These are phyloP conservation scores for Aristolochia fimbriata DNA, from an alignment of 164 flowering plant species.

Conservation along the genomic window DNA sequence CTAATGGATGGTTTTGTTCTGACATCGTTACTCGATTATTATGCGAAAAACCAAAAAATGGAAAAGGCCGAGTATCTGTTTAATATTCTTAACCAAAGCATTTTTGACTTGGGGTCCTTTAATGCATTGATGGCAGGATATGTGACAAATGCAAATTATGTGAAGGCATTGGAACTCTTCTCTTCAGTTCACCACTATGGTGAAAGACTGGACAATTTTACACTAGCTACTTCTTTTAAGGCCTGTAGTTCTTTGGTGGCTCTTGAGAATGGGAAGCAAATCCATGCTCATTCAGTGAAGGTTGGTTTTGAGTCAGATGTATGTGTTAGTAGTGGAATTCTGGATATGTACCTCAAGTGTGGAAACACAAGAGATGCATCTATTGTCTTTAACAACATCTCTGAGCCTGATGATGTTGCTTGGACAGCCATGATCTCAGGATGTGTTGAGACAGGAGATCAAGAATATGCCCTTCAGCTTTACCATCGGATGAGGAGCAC, in stretches of 20 bases:
- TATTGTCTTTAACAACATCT: constrained; percentile 23
- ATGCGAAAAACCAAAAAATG: constrained; percentile 34
- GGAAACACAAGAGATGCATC: constrained; percentile 31
- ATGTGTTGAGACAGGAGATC: constrained; percentile 44
- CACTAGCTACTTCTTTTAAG: constrained; percentile 36
- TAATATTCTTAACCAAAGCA: constrained; percentile 4
- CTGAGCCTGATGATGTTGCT: constrained; percentile 38
- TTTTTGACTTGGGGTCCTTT: constrained; percentile 35
- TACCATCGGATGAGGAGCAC: constrained; percentile 35
- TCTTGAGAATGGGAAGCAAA: constrained; percentile 35
- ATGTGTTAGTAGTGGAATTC: constrained; percentile 31
- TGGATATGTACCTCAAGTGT: constrained; percentile 51
- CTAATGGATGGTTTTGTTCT: constrained; percentile 31
- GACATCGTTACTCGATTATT: constrained; percentile 44
- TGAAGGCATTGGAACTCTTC: constrained; percentile 34
- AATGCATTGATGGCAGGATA: constrained; percentile 53
- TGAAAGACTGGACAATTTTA: constrained; percentile 25
- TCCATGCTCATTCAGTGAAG: constrained; percentile 34
- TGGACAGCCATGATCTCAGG: constrained; percentile 59
- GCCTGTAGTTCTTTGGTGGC: constrained; percentile 33
- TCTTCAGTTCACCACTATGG: constrained; percentile 23
- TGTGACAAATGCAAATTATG: constrained; percentile 18
- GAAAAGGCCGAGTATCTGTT: constrained; percentile 35
- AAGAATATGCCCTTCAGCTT: constrained; percentile 26
- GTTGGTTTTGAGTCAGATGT: constrained; percentile 31